Percentiles rank a stretch among this genome's conserved stretches.
Conservation (phyloP, 352 stramenopile species). For the Phytophthora niederhauseri region DNA sequence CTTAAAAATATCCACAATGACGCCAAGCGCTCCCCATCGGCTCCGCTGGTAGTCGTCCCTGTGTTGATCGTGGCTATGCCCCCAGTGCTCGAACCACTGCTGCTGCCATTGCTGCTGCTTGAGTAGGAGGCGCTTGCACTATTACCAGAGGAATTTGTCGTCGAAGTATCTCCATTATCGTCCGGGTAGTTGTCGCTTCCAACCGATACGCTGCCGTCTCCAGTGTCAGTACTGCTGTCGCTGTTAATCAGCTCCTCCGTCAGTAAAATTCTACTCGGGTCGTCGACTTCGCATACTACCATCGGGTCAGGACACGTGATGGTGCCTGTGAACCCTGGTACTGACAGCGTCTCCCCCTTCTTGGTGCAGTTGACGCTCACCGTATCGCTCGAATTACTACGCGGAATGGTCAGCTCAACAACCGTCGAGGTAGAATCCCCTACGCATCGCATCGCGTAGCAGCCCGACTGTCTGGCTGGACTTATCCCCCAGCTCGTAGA, state of each 20-base stretch:
- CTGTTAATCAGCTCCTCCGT: neutral
- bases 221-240: neutral
- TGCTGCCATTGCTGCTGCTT: neutral
- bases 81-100: neutral
- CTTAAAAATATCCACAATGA: constrained; percentile 5
- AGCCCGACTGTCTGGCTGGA: constrained; percentile 56
- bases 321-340: constrained; percentile 55
- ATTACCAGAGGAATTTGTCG: neutral
- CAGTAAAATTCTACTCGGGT: constrained; percentile 11
- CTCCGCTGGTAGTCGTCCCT: constrained; percentile 4
- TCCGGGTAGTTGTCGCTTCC: neutral
- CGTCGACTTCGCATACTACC: constrained; percentile 50
- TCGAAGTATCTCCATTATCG: constrained; percentile 1
- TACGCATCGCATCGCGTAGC: constrained; percentile 64
- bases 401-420: constrained; percentile 52
- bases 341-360: constrained; percentile 42
- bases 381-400: constrained; percentile 14
- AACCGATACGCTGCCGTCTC: neutral
- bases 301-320: constrained; percentile 71
- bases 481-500: constrained; percentile 57
- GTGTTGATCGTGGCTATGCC: constrained; percentile 2
- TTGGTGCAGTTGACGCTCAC: constrained; percentile 50
- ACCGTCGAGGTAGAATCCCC: constrained; percentile 10
- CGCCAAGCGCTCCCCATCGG: neutral
- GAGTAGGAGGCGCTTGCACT: constrained; percentile 4